These are phyloP conservation scores for Coniferiporia sulphurascens DNA, from an alignment of 1,284 basidiomycete species.

Conservation along the genomic window DNA sequence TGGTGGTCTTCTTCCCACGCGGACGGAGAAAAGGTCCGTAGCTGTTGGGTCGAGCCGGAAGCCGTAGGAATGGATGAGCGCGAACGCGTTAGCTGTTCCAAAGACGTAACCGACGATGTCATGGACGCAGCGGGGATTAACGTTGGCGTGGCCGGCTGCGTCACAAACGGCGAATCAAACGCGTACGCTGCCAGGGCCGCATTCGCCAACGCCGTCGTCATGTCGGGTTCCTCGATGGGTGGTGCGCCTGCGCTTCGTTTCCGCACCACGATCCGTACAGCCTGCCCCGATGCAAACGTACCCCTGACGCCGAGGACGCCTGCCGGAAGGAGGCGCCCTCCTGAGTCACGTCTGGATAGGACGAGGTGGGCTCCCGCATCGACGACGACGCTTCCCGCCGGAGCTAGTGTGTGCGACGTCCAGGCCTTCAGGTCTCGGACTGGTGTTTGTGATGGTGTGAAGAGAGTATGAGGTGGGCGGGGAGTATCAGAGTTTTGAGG, in stretches of 20 bases:
- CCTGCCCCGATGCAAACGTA: constrained; percentile 90
- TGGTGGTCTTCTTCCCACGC: constrained; percentile 10
- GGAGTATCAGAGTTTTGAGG: background rate
- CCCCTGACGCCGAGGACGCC: constrained; percentile 88
- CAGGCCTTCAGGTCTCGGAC: constrained; percentile 92
- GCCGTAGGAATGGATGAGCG: constrained; percentile 30
- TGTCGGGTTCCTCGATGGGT: constrained; percentile 24
- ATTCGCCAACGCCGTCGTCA: constrained; percentile 24
- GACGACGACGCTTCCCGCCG: constrained; percentile 84
- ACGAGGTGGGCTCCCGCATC: constrained; percentile 88
- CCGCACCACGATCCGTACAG: constrained; percentile 79
- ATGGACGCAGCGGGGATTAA: constrained; percentile 17
- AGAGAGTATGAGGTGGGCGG: constrained; percentile 83
- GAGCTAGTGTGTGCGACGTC: constrained; percentile 89
- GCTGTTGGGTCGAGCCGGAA: constrained; percentile 20
- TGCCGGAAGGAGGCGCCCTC: constrained; percentile 85
- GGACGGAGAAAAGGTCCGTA: constrained; percentile 4
- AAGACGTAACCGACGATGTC: constrained; percentile 26
- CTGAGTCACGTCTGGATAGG: constrained; percentile 79
- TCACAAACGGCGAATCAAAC: constrained; percentile 8
- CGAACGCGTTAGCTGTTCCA: constrained; percentile 37
- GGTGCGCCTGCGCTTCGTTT: constrained; percentile 25
- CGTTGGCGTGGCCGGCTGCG: constrained; percentile 19
- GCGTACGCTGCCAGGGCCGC: constrained; percentile 20
- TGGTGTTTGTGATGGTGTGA: constrained; percentile 70